Conservation (phyloP, 2,329 filamentous ascomycete genomes). For the Pseudocercospora musae region DNA sequence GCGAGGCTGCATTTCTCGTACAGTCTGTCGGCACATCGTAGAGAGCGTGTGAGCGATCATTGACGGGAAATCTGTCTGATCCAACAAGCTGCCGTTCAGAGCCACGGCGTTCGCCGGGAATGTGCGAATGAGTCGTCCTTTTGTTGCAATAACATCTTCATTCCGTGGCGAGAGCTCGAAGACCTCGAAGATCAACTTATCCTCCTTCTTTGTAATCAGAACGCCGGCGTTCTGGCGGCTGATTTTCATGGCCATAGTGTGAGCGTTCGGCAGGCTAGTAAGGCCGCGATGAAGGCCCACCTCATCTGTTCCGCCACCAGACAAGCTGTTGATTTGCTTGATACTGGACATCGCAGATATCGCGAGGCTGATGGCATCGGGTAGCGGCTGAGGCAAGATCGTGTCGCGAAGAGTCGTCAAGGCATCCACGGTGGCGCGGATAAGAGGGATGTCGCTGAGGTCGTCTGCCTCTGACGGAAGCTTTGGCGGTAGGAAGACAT, state of each 20-base stretch:
- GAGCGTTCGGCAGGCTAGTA: neutral
- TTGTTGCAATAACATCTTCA: conserved; percentile 50
- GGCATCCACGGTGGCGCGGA: conserved; percentile 10
- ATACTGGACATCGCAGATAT: neutral
- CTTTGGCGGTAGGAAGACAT: conserved; percentile 44
- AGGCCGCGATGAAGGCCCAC: neutral
- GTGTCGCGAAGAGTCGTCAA: conserved; percentile 6
- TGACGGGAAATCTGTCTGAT: conserved; percentile 32
- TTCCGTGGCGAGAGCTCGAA: conserved; percentile 60
- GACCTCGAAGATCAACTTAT: conserved; percentile 52
- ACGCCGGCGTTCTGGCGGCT: conserved; percentile 27
- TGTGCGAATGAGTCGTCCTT: conserved; percentile 54
- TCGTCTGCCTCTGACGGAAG: conserved; percentile 27
- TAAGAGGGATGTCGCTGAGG: conserved; percentile 12
- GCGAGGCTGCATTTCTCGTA: conserved; percentile 22
- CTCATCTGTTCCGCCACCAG: neutral
- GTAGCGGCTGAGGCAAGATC: conserved; percentile 25
- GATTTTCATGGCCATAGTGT: conserved; percentile 15
- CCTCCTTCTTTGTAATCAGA: conserved; percentile 20
- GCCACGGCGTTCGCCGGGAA: conserved; percentile 57
- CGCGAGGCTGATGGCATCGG: conserved; percentile 3
- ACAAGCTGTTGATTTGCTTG: conserved; percentile 2
- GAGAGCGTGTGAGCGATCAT: conserved; percentile 20
- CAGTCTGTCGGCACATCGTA: conserved; percentile 20
- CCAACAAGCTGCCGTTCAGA: conserved; percentile 5